Evolutionary conservation across 495 filamentous ascomycete genomes (phyloP).

Genomic region (Xylona heveae): DNA sequence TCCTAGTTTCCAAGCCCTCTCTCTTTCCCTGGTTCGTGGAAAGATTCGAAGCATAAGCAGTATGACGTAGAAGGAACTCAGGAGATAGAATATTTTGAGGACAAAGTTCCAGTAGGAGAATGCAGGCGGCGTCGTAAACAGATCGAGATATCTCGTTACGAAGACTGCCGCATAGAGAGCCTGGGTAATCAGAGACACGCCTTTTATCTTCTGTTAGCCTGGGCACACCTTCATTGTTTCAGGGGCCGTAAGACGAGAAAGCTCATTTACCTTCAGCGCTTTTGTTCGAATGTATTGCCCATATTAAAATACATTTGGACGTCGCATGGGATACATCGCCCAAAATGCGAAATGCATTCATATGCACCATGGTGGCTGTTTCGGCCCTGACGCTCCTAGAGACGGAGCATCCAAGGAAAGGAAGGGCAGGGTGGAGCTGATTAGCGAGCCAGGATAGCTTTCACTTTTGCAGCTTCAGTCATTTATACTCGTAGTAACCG

Average conservation of each 20-base stretch:
- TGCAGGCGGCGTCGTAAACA: constrained; percentile 29
- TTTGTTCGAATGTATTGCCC: constrained; percentile 69
- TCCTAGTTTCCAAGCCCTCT: constrained; percentile 78
- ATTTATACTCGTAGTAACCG: no score
- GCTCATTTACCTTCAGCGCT: constrained; percentile 60
- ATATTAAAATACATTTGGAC: constrained; percentile 78
- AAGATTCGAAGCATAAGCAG: constrained; percentile 70
- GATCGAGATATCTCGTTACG: constrained; percentile 65
- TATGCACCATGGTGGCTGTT: constrained; percentile 12
- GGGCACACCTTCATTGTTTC: not conserved
- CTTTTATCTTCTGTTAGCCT: no score
- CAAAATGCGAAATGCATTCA: constrained; percentile 56
- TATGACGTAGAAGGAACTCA: constrained; percentile 71
- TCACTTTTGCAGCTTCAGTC: no score
- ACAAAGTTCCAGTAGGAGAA: constrained; percentile 38
- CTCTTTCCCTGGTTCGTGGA: constrained; percentile 70
- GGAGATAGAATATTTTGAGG: constrained; percentile 74
- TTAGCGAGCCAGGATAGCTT: no score
- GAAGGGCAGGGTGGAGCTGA: no score
- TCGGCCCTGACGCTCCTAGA: no score
- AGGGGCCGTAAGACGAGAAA: not conserved
- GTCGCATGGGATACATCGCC: constrained; percentile 66
- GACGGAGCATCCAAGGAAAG: no score
- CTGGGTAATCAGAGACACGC: constrained; percentile 89
- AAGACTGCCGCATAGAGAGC: constrained; percentile 75